Base-by-base conservation (phyloP, 129 eudicot genomes). In the Lonicera japonica region DNA sequence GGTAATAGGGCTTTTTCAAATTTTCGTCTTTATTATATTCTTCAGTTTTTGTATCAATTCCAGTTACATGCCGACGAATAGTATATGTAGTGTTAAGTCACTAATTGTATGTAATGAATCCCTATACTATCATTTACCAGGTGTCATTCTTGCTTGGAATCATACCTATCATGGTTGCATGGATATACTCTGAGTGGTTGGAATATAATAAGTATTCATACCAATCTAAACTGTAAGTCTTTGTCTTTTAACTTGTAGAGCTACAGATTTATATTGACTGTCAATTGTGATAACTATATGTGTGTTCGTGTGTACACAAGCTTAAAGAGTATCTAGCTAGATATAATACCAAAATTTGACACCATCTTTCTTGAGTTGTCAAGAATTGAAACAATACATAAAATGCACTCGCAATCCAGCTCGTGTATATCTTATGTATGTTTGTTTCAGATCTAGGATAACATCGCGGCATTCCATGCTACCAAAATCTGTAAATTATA, bases 71-170 rank as follows among this genome's bases (percentile, higher is more conserved):
- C 36, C 36, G 36, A 29, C 6, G 36, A 29, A 29, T 29, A 29
- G 6, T n/a, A n/a, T n/a, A n/a, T n/a, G n/a, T 29, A 29, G 36
- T 29, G 36, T 29, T 58, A 24, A 39, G 50, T 46, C 4, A 43
- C 43, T 16, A 19, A 34, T 50, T 12, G 8, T 15, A 46, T 61
- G 5, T 10, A 46, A 47, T 13, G 24, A 63, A 12, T 40, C 71
- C 21, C n/a, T 63, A 39, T 17, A 22, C 39, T 36, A 41, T 62
- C 60, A 67, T 82, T 53, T 55, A 13, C 12, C 86, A 91, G 96
- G 96, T 91, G 74, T 84, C 98, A 21, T 87, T 87, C 79, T 75
- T 91, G 83, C 95, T 91, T 72, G 98, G 98, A 54, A 55, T 87
- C 65, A 75, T 91, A 61, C 98, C 98, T 11, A 61, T 85, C 56